A percentile compares a stretch with the other conserved stretches of the same genome.
Conservation (phyloP, 2,329 filamentous ascomycete genomes). For the Hypomyces perniciosus region DNA sequence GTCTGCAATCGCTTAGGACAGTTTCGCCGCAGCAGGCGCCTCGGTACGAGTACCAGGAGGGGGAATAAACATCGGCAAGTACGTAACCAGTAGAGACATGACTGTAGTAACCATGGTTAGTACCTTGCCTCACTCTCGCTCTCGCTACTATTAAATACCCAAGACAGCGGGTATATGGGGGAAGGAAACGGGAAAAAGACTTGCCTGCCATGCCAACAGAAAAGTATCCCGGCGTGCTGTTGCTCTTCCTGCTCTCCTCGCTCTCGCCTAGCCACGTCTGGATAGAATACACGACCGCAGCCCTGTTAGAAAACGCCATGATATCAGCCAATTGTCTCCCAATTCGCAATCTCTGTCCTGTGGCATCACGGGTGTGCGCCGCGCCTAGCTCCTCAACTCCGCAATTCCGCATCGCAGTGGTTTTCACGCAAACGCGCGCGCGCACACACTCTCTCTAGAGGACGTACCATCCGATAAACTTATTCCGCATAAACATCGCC, state of each 20-base stretch:
- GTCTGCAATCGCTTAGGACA: slow-evolving; percentile 14
- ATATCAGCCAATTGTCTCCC: neutral
- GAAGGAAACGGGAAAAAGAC: slow-evolving; percentile 26
- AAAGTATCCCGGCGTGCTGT: slow-evolving; percentile 63
- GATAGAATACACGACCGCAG: slow-evolving; percentile 63
- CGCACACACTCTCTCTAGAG: neutral
- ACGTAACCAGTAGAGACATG: slow-evolving; percentile 52
- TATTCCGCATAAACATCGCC: slow-evolving; percentile 88
- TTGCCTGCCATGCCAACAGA: slow-evolving; percentile 72
- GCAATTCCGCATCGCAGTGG: neutral
- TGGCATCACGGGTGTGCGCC: neutral
- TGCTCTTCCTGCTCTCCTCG: slow-evolving; percentile 56
- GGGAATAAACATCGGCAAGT: slow-evolving; percentile 46
- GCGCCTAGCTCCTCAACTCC: neutral
- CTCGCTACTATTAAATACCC: neutral
- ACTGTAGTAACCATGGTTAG: slow-evolving; percentile 32
- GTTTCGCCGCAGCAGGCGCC: slow-evolving; percentile 23
- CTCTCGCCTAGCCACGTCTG: slow-evolving; percentile 76
- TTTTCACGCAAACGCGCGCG: neutral
- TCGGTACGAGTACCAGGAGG: slow-evolving; percentile 30
- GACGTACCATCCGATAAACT: slow-evolving; percentile 62
- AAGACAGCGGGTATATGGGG: neutral
- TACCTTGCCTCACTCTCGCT: neutral
- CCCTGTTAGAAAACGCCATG: neutral
- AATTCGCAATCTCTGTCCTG: too few relatives aligned